Evolutionary conservation across 352 stramenopile species (phyloP), one percentile per base, ranked within the genome.

Genomic region (Phytophthora kernoviae): DNA sequence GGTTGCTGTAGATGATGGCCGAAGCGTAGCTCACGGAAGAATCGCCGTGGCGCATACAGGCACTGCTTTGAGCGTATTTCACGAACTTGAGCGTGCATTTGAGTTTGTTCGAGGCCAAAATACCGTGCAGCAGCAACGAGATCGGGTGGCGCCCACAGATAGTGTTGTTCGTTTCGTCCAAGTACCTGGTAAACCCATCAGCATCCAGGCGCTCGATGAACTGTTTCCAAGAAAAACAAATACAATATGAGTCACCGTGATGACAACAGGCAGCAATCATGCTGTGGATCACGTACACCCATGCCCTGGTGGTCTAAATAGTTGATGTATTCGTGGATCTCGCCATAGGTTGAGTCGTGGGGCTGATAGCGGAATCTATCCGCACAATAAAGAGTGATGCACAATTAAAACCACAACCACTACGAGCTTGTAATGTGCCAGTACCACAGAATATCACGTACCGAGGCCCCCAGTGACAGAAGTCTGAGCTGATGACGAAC

Each of bases 71-170:
- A 34, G 81, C 91, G 74, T 98, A 98, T 48, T 96, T 88, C 27
- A 98, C 87, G 66, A 98, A 98, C 51, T 91, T 84, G 43, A 98
- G 75, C 27, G 70, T 77, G 58, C 69, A 91, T 66, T 81, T 90
- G 43, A 84, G 79, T 51, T 58, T 73, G 30, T 79, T 70, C 34
- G 64, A 68, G n/a, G 74, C 74, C 44, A 62, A 63, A 33, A 91
- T 81, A 26, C 68, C 83, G 54, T 93, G 73, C 37, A 93, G 61
- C 61, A 93, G 57, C 41, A 93, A 57, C 49, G 81, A 84, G 62
- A 99, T 98, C 21, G 96, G 94, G 72, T 99, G 96, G 41, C 96
- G 88, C 5, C 96, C 96, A 62, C 97, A 99, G 62, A 99, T 99
- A 6, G 97, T 99, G 75, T 99, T 99, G 42, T 77, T 83, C 32